These are phyloP conservation scores for Ocimum tenuiflorum DNA, from an alignment of 257 asterid species.

Conservation along the genomic window DNA sequence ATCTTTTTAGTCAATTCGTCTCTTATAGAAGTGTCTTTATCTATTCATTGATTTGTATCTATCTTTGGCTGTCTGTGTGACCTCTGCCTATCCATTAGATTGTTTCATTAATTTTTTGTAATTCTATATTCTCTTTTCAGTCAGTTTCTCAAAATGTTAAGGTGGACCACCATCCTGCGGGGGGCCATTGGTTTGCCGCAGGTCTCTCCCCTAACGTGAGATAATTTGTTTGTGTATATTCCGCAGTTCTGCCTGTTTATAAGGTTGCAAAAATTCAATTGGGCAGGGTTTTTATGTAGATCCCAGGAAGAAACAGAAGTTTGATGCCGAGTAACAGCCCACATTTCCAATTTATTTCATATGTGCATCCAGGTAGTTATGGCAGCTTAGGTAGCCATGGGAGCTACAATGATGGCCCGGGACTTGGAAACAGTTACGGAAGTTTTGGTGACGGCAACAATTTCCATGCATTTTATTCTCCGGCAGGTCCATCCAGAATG, in stretches of 20 bases:
- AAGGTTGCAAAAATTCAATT: conserved; percentile 11
- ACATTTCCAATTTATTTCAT: conserved; percentile 65
- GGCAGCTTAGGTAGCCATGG: conserved; percentile 99
- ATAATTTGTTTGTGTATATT: conserved; percentile 19
- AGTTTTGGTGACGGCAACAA: conserved; percentile 85
- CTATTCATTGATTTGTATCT: not conserved
- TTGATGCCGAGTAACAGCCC: conserved; percentile 65
- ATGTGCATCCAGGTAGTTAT: conserved; percentile 80
- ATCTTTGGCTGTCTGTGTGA: not conserved
- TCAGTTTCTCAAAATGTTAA: conserved; percentile 77
- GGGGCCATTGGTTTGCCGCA: conserved; percentile 99
- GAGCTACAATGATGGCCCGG: conserved; percentile 76
- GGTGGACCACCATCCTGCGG: conserved; percentile 97
- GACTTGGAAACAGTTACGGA: conserved; percentile 87
- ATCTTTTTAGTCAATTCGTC: not conserved
- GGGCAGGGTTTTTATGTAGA: conserved; percentile 42
- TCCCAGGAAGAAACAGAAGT: conserved; percentile 60
- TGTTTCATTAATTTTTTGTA: conserved; percentile 11
- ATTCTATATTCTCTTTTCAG: conserved; percentile 33
- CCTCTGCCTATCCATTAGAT: not conserved
- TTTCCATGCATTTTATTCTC: conserved; percentile 81
- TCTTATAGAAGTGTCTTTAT: not conserved
- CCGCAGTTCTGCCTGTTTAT: conserved; percentile 13
- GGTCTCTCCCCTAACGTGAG: conserved; percentile 99
- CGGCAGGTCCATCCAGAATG: conserved; percentile 87